Conservation (phyloP, 2,329 filamentous ascomycete species). For the Eutypa lata region DNA sequence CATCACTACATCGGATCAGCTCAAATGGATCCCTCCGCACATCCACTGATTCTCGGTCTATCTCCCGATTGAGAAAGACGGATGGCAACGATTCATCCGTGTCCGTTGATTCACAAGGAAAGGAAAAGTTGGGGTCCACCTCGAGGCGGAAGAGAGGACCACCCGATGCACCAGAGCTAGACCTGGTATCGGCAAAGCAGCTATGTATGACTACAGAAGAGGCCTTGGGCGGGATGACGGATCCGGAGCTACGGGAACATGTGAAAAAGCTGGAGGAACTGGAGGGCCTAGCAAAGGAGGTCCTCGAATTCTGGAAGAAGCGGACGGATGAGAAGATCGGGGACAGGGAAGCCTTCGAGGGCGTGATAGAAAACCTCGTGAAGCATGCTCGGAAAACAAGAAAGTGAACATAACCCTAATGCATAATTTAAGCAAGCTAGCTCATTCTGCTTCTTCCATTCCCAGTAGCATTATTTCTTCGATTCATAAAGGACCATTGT, state of each 20-base stretch:
- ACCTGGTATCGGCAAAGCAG: slow-evolving; percentile 74
- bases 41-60: slow-evolving; percentile 52
- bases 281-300: slow-evolving; percentile 68
- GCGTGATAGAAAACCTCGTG: slow-evolving; percentile 94
- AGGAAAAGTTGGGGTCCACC: slow-evolving; percentile 35
- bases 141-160: slow-evolving; percentile 53
- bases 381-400: slow-evolving; percentile 84
- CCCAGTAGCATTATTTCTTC: no score
- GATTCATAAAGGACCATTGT: no score
- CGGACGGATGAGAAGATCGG: slow-evolving; percentile 81
- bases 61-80: slow-evolving; percentile 43
- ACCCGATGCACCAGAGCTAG: slow-evolving; percentile 69
- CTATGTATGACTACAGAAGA: slow-evolving; percentile 82
- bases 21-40: slow-evolving; percentile 51
- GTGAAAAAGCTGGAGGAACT: slow-evolving; percentile 66
- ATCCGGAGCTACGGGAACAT: slow-evolving; percentile 71
- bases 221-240: slow-evolving; percentile 75
- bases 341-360: slow-evolving; percentile 91
- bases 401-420: slow-evolving; percentile 47
- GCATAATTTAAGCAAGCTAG: no score
- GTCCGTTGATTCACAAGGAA: slow-evolving; percentile 58
- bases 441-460: no score
- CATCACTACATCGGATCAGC: slow-evolving; percentile 56
- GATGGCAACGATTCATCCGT: slow-evolving; percentile 54
- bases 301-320: slow-evolving; percentile 86